phyloP scores from a whole-genome alignment of 805 yeast species.

The Dipodascus geniculatus region DNA sequence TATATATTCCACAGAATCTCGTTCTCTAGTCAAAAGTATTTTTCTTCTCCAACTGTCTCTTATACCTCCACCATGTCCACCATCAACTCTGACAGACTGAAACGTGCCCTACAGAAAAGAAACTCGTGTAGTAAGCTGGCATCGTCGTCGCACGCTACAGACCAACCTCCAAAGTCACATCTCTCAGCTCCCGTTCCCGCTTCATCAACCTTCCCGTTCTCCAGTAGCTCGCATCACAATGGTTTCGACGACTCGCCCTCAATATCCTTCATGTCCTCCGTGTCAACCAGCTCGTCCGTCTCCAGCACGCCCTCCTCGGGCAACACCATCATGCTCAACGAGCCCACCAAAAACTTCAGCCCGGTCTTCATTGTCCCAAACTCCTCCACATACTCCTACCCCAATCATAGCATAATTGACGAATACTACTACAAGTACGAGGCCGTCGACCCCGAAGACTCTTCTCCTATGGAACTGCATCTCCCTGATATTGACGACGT shows the following conservation, averaged over 20 bases:
- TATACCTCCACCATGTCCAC: background rate
- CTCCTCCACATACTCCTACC: background rate
- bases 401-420: background rate
- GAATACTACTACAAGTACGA: background rate
- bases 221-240: background rate
- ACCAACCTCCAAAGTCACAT: background rate
- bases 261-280: background rate
- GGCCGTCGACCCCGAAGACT: background rate
- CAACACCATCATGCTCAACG: background rate
- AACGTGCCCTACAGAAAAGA: slow-evolving; percentile 6
- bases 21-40: too few species aligned
- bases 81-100: slow-evolving; percentile 6
- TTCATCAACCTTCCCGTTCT: background rate
- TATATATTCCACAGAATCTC: background rate
- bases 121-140: slow-evolving; percentile 1
- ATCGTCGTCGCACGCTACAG: background rate
- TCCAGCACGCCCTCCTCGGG: background rate
- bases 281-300: background rate
- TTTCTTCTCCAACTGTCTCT: too few species aligned
- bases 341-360: background rate
- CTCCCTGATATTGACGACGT: background rate
- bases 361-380: background rate
- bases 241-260: background rate
- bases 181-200: background rate
- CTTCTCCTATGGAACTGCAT: background rate